These are phyloP conservation scores for Porpolomopsis calyptriformis DNA, from an alignment of 768 basidiomycete genomes.

Conservation along the genomic window DNA sequence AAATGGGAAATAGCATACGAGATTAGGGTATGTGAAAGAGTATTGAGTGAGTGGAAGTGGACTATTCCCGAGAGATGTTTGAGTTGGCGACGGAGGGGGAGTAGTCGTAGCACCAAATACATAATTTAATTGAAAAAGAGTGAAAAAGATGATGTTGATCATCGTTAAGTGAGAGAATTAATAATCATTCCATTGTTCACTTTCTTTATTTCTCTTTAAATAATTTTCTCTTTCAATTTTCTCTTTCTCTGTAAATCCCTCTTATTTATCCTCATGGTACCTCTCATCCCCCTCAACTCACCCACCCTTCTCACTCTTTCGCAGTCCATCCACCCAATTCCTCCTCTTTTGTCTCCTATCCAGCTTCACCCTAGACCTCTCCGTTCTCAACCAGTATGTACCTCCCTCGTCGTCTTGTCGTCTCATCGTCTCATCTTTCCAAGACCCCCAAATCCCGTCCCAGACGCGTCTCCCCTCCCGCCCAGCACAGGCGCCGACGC, in stretches of 20 bases:
- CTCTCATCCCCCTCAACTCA: neutral
- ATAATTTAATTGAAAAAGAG: too few species aligned
- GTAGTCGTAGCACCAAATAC: too few species aligned
- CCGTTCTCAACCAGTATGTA: neutral
- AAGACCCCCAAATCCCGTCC: too few species aligned
- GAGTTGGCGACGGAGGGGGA: neutral
- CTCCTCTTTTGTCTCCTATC: slow-evolving; percentile 18
- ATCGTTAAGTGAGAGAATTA: too few species aligned
- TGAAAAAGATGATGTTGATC: too few species aligned
- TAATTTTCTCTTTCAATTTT: too few species aligned
- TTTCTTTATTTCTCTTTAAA: too few species aligned
- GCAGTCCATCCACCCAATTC: slow-evolving; percentile 13
- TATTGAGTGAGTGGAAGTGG: slow-evolving; percentile 4
- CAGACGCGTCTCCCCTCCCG: slow-evolving; percentile 18
- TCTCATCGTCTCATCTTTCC: too few species aligned
- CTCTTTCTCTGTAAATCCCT: too few species aligned
- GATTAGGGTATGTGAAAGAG: slow-evolving; percentile 2
- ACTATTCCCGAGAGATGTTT: neutral
- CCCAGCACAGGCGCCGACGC: neutral
- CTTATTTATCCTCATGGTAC: too few species aligned
- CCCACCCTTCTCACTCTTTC: slow-evolving; percentile 12
- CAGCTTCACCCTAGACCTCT: slow-evolving; percentile 11
- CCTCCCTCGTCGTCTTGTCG: too few species aligned
- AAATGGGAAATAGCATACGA: neutral
- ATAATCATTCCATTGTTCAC: too few species aligned